Percentiles rank a stretch among this genome's conserved stretches.
Evolutionary conservation across 306 rosid species (phyloP).

Genomic region (Begonia masoniana): DNA sequence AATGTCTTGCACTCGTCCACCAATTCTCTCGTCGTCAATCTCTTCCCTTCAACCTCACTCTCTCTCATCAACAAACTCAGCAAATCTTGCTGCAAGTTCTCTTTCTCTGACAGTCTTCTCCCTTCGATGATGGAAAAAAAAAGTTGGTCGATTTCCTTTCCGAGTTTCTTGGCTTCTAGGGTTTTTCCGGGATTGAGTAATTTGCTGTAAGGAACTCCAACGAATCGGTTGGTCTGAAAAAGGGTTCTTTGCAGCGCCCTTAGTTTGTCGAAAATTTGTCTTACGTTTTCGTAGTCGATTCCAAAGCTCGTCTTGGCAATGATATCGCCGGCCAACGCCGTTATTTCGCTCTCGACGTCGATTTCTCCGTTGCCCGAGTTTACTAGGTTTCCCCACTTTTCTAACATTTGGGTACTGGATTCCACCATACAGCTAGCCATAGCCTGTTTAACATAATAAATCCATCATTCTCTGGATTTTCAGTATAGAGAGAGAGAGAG

Average conservation of each 20-base stretch:
- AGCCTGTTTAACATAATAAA: constrained; percentile 24
- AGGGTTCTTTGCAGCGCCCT: constrained; percentile 51
- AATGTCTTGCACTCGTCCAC: constrained; percentile 90
- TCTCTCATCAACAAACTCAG: constrained; percentile 42
- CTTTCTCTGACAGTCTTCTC: constrained; percentile 12
- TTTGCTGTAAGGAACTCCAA: constrained; percentile 68
- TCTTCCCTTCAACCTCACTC: constrained; percentile 20
- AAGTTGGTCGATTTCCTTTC: constrained; percentile 44
- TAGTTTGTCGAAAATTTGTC: constrained; percentile 33
- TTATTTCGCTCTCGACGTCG: constrained; percentile 47
- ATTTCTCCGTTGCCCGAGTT: constrained; percentile 36
- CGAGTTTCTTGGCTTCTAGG: constrained; percentile 49
- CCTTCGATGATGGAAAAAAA: constrained; percentile 21
- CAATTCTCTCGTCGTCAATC: constrained; percentile 30
- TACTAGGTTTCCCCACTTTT: constrained; percentile 37
- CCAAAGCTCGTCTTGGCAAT: constrained; percentile 82
- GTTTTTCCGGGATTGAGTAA: constrained; percentile 34
- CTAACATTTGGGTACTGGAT: constrained; percentile 47
- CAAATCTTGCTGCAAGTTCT: constrained; percentile 22
- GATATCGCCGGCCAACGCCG: constrained; percentile 54
- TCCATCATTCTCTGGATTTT: not conserved
- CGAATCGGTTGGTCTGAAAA: constrained; percentile 46
- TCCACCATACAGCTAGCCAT: constrained; percentile 55
- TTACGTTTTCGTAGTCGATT: constrained; percentile 26
- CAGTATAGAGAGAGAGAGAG: no score